These are phyloP conservation scores for Calonectria hawksworthii DNA, from an alignment of 2,329 filamentous ascomycete species.

Conservation along the genomic window DNA sequence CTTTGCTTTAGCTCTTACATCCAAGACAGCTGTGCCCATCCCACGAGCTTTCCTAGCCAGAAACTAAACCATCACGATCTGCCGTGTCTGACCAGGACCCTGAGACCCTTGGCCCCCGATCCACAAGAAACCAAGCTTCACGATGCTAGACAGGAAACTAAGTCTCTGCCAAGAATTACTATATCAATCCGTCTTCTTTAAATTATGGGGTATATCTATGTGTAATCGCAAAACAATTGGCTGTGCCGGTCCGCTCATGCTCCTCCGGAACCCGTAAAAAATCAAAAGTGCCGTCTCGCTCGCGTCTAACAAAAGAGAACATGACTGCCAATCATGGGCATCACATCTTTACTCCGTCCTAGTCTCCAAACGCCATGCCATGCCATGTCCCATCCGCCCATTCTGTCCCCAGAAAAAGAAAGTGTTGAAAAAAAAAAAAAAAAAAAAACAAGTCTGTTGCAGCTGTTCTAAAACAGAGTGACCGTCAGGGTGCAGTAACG, in stretches of 20 bases:
- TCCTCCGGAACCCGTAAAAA: neutral
- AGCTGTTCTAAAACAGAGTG: neutral
- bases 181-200: conserved; percentile 3
- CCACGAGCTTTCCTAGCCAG: neutral
- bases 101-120: neutral
- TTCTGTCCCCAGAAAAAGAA: neutral
- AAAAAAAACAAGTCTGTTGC: neutral
- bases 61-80: neutral
- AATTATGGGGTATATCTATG: neutral
- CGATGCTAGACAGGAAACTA: neutral
- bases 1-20: neutral
- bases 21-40: neutral
- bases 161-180: neutral
- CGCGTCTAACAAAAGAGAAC: neutral
- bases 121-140: neutral
- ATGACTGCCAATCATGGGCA: neutral
- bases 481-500: neutral
- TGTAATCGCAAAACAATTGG: neutral
- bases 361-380: conserved; percentile 25
- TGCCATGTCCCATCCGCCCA: conserved; percentile 9
- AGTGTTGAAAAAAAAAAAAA: neutral
- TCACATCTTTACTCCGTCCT: neutral
- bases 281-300: neutral
- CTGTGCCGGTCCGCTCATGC: neutral
- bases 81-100: neutral